A percentile compares a stretch with the other conserved stretches of the same genome.
phyloP scores from a whole-genome alignment of 768 basidiomycete species.

The Lanmaoa rubissima region DNA sequence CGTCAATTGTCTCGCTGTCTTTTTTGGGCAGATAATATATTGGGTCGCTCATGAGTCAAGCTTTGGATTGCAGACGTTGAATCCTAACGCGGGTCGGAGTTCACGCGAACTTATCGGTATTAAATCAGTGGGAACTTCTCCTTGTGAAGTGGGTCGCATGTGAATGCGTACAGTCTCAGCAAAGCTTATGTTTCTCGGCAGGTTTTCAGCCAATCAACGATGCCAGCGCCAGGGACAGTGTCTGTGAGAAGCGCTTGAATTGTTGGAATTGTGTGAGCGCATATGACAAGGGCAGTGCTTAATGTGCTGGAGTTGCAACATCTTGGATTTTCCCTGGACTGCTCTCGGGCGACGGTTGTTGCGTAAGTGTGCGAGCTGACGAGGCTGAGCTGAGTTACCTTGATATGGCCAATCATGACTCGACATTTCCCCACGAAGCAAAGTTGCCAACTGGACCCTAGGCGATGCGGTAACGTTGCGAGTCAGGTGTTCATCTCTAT shows the following conservation, averaged over 20 bases:
- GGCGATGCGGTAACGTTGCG: constrained; percentile 4
- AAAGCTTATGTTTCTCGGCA: constrained; percentile 4
- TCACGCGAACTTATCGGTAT: constrained; percentile 1
- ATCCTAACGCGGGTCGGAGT: not conserved
- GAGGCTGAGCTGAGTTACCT: constrained; percentile 10
- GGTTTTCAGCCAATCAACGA: constrained; percentile 7
- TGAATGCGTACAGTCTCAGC: not conserved
- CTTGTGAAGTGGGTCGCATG: constrained; percentile 2
- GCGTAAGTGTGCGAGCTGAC: constrained; percentile 10
- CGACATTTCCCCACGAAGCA: constrained; percentile 10
- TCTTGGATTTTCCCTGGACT: not conserved
- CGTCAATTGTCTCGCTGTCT: constrained; percentile 14
- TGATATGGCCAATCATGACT: constrained; percentile 16
- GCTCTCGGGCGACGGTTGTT: constrained; percentile 24
- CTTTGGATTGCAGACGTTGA: not conserved
- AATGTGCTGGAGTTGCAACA: constrained; percentile 1
- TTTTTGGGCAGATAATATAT: not conserved
- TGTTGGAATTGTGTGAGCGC: constrained; percentile 1
- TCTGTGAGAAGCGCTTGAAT: constrained; percentile 5
- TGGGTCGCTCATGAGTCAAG: not conserved
- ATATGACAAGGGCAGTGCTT: constrained; percentile 14
- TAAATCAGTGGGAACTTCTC: not conserved
- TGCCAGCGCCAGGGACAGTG: not conserved
- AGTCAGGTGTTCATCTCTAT: constrained; percentile 13
- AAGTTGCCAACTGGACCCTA: not conserved